These are phyloP conservation scores for Solanum bukasovii DNA, from an alignment of 257 asterid genomes.

Conservation along the genomic window DNA sequence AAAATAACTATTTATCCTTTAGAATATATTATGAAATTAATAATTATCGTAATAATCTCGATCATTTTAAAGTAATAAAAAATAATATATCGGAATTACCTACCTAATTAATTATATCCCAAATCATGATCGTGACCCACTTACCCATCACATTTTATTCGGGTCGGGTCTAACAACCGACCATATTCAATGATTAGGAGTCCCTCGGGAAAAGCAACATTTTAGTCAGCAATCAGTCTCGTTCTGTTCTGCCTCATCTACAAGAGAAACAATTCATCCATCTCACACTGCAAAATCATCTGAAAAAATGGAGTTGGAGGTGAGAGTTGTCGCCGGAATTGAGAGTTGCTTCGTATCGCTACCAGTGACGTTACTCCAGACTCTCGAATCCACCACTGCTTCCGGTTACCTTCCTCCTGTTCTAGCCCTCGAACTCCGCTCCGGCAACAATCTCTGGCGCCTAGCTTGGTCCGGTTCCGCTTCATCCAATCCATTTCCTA, in stretches of 20 bases:
- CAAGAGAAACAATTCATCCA: neutral
- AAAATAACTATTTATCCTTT: too few relatives aligned
- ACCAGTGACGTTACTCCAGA: slow-evolving; percentile 67
- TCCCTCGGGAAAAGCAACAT: neutral
- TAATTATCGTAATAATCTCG: too few relatives aligned
- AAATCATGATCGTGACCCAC: neutral
- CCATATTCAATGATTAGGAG: neutral
- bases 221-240: neutral
- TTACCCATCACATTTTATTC: neutral
- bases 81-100: too few relatives aligned
- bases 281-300: neutral
- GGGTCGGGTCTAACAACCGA: neutral
- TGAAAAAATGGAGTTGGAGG: slow-evolving; percentile 67
- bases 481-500: slow-evolving; percentile 53
- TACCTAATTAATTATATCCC: neutral
- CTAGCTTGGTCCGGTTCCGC: slow-evolving; percentile 94
- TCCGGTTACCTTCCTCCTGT: slow-evolving; percentile 76
- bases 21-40: too few relatives aligned
- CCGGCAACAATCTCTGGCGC: slow-evolving; percentile 42
- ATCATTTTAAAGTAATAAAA: too few relatives aligned
- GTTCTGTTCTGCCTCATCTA: neutral
- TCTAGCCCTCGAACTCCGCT: slow-evolving; percentile 71
- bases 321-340: slow-evolving; percentile 57
- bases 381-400: slow-evolving; percentile 47
- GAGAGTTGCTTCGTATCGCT: slow-evolving; percentile 79